These are phyloP conservation scores for Xanthoconium purpureum DNA, from an alignment of 768 basidiomycete genomes.

Conservation along the genomic window DNA sequence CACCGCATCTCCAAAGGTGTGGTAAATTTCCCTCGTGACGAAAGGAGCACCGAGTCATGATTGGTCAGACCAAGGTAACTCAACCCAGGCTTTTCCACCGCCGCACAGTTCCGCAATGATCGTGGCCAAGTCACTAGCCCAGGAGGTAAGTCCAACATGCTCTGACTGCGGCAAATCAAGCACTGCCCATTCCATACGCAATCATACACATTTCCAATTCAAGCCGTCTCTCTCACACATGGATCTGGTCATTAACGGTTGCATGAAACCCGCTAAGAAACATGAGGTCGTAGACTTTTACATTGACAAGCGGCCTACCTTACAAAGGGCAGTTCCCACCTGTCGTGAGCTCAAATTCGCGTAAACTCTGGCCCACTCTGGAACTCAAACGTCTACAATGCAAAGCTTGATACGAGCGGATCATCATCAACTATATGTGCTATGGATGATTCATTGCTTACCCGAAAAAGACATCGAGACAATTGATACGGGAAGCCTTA, in stretches of 20 bases:
- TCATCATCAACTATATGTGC: neutral
- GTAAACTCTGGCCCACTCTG: neutral
- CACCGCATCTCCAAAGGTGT: slow-evolving; percentile 2
- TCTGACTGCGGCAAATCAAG: slow-evolving; percentile 1
- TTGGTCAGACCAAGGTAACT: slow-evolving; percentile 16
- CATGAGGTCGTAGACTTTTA: neutral
- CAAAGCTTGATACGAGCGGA: neutral
- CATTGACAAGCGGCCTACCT: slow-evolving; percentile 4
- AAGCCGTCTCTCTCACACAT: slow-evolving; percentile 1
- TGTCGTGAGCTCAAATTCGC: neutral
- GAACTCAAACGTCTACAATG: neutral
- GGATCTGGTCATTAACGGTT: neutral
- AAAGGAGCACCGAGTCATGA: slow-evolving; percentile 7
- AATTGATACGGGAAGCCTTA: slow-evolving; percentile 4
- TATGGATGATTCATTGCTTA: neutral
- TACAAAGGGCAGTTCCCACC: neutral
- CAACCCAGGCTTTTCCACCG: slow-evolving; percentile 1
- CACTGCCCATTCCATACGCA: slow-evolving; percentile 11
- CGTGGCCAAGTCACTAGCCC: slow-evolving; percentile 17
- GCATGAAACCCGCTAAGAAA: slow-evolving; percentile 4
- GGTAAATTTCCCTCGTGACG: slow-evolving; percentile 7
- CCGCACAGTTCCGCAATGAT: slow-evolving; percentile 19
- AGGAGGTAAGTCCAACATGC: neutral
- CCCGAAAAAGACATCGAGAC: slow-evolving; percentile 7
- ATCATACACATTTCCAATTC: neutral